A percentile compares a stretch with the other conserved stretches of the same genome.
Evolutionary conservation across 75 land plant species (phyloP).

Genomic region (Selaginella tamariscina): DNA sequence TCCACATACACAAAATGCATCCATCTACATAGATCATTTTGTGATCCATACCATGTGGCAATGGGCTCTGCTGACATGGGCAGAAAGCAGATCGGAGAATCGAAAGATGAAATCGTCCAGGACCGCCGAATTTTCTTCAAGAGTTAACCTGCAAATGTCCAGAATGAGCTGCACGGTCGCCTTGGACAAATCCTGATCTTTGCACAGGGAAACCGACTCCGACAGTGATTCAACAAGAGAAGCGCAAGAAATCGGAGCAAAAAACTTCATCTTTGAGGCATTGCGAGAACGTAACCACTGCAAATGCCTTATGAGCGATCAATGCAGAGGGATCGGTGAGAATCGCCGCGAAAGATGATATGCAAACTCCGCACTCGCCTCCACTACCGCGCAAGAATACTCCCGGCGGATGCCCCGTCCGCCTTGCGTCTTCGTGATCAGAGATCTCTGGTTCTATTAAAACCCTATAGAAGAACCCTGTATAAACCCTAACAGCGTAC

Average conservation of each 20-base stretch:
- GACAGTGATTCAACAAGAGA: constrained; percentile 54
- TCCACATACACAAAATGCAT: neutral
- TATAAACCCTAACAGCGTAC: too few relatives aligned
- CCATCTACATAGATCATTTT: neutral
- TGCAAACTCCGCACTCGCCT: constrained; percentile 52
- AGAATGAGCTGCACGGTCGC: constrained; percentile 33
- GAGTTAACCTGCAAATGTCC: constrained; percentile 23
- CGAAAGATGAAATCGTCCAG: constrained; percentile 40
- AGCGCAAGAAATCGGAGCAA: constrained; percentile 20
- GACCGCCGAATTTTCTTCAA: constrained; percentile 12
- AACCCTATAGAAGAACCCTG: too few relatives aligned
- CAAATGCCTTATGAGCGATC: constrained; percentile 56
- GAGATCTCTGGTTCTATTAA: too few relatives aligned
- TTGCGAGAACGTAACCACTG: constrained; percentile 51
- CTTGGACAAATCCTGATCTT: constrained; percentile 40
- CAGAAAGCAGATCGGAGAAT: constrained; percentile 29
- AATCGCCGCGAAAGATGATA: constrained; percentile 56
- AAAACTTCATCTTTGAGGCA: constrained; percentile 36
- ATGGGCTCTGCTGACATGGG: constrained; percentile 36
- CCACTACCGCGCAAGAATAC: neutral
- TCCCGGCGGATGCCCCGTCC: neutral
- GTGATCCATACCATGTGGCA: constrained; percentile 38
- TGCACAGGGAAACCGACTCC: constrained; percentile 29
- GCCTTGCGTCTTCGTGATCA: too few relatives aligned
- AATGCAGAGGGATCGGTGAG: constrained; percentile 43